Evolutionary conservation across 441 rosid genomes (phyloP).

Genomic region (Hura crepitans): DNA sequence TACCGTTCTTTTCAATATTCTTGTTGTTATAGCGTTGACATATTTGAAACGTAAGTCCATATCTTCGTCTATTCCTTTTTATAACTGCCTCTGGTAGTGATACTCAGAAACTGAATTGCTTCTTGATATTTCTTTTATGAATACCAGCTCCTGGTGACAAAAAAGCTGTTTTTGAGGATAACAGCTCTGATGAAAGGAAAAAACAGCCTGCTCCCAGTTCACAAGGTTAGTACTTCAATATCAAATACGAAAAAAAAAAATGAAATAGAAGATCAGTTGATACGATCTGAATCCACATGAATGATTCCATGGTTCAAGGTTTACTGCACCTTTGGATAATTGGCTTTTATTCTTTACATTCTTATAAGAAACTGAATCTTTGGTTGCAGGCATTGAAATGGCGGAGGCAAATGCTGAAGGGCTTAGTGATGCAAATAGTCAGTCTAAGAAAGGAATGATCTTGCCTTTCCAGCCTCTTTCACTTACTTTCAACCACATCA

Average conservation of each 20-base stretch:
- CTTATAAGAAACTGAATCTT: background rate
- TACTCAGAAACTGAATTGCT: background rate
- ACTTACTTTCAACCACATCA: slow-evolving; percentile 47
- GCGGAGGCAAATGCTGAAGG: slow-evolving; percentile 25
- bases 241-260: no score
- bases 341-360: background rate
- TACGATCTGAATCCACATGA: background rate
- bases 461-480: slow-evolving; percentile 52
- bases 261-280: background rate
- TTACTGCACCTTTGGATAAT: background rate
- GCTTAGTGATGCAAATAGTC: slow-evolving; percentile 3
- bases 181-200: background rate
- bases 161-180: slow-evolving; percentile 15
- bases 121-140: background rate
- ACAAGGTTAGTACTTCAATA: slow-evolving; percentile 8
- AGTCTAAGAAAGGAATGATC: slow-evolving; percentile 41
- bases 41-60: slow-evolving; percentile 47
- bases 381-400: slow-evolving; percentile 33
- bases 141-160: slow-evolving; percentile 54
- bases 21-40: slow-evolving; percentile 46
- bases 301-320: no score
- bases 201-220: background rate
- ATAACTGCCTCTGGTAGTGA: background rate
- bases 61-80: background rate
- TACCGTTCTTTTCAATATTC: slow-evolving; percentile 48